Percentiles rank a stretch among this genome's conserved stretches.
phyloP scores from a whole-genome alignment of 2,329 filamentous ascomycete genomes.

The Parasarocladium wereldwijsianum region DNA sequence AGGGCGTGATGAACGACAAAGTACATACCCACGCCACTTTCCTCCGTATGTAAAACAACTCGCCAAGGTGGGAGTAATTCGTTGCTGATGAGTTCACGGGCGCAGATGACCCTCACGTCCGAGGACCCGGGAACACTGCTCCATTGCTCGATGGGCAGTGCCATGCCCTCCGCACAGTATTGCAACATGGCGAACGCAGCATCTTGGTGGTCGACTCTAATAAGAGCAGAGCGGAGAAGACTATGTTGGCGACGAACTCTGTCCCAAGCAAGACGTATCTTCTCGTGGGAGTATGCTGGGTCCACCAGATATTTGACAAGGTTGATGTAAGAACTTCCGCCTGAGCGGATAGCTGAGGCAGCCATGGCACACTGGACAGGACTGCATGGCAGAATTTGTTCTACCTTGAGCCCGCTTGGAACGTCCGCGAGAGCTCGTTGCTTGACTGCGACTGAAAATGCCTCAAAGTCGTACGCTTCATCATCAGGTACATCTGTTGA shows the following conservation, averaged over 20 bases:
- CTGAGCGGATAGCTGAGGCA: slow-evolving; percentile 53
- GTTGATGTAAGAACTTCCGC: slow-evolving; percentile 63
- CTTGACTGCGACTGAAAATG: slow-evolving; percentile 20
- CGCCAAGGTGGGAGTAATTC: slow-evolving; percentile 53
- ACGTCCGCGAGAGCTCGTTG: slow-evolving; percentile 13
- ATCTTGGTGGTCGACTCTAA: slow-evolving; percentile 41
- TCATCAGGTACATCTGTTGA: slow-evolving; percentile 2
- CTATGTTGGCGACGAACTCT: slow-evolving; percentile 38
- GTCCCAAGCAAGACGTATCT: slow-evolving; percentile 45
- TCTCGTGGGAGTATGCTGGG: slow-evolving; percentile 17
- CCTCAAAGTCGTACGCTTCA: slow-evolving; percentile 21
- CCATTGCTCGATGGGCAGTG: not conserved
- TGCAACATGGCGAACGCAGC: slow-evolving; percentile 64
- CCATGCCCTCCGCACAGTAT: slow-evolving; percentile 19
- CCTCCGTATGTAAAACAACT: slow-evolving; percentile 29
- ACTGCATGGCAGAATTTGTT: slow-evolving; percentile 61
- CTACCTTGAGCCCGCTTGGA: slow-evolving; percentile 20
- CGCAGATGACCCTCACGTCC: too few relatives aligned
- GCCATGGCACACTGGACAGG: slow-evolving; percentile 68
- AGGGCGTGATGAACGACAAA: slow-evolving; percentile 61
- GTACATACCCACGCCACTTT: slow-evolving; percentile 19
- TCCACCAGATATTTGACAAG: slow-evolving; percentile 42
- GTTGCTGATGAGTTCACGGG: too few relatives aligned
- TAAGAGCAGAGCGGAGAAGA: slow-evolving; percentile 66
- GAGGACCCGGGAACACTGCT: too few relatives aligned